Evolutionary conservation across 1,139 yeast genomes (phyloP).

Genomic region (Pneumocystis oryctolagi): DNA sequence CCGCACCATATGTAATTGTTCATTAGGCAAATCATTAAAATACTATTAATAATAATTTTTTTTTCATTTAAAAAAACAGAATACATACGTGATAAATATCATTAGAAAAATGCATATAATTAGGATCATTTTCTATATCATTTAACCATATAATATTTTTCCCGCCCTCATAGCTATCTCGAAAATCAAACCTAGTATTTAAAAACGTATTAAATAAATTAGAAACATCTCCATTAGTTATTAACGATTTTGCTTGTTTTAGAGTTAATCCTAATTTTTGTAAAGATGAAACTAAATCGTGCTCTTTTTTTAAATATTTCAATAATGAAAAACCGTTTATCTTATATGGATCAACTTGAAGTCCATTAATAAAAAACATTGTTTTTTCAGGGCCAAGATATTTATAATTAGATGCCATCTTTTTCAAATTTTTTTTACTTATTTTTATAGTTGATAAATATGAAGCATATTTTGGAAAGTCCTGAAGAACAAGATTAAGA

Average conservation of each 20-base stretch:
- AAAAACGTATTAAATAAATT: conserved; percentile 11
- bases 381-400: conserved; percentile 23
- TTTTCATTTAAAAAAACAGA: conserved; percentile 3
- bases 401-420: conserved; percentile 15
- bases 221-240: conserved; percentile 11
- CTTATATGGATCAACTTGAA: conserved; percentile 18
- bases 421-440: not conserved
- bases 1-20: conserved; percentile 51
- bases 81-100: conserved; percentile 11
- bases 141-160: conserved; percentile 53
- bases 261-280: conserved; percentile 15
- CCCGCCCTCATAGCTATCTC: conserved; percentile 22
- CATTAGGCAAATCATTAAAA: conserved; percentile 24
- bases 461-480: conserved; percentile 14
- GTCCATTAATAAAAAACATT: conserved; percentile 27
- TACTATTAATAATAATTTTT: conserved; percentile 7
- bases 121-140: conserved; percentile 49
- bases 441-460: conserved; percentile 5
- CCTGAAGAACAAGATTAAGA: conserved; percentile 6
- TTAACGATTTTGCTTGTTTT: conserved; percentile 15
- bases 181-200: conserved; percentile 30
- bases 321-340: conserved; percentile 17
- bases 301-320: conserved; percentile 24
- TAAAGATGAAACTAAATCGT: conserved; percentile 17
- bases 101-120: conserved; percentile 35